Base-by-base conservation (phyloP, 345 rosid species). In the Aurinia saxatilis region DNA sequence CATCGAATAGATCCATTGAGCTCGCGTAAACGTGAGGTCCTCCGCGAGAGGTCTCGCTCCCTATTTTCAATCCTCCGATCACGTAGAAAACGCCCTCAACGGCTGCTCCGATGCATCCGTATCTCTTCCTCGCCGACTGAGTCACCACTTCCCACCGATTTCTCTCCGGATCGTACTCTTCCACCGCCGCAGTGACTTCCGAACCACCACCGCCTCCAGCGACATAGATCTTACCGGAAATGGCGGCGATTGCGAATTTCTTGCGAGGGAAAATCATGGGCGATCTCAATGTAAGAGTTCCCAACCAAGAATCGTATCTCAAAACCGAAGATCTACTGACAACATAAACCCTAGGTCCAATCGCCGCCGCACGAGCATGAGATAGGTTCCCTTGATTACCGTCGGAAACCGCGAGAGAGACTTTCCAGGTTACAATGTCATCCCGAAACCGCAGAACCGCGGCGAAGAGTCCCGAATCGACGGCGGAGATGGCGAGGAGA, bases 1-100 rank as follows among this genome's bases (percentile, higher is more conserved):
- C 92, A 27, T 91, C 95, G 58, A 74, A 88, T 45, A 91, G 68
- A 72, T 88, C 98, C 96, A 91, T 91, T 0, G 96, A 84, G 55
- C 98, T 81, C 0, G 96, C 95, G 50, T 86, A 86, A 17, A 81
- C 79, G 31, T 83, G 82, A 13, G 87, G 91, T 11, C 74, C 76
- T 0, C 60, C 73, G 45, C 83, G 81, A n/a, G 82, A 50, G 1
- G 66, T 19, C 47, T 67, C 72, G 17, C 75, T 78, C 1, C 84
- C 87, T 9, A 91, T 82, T 65, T 81, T 89, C 23, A 91, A 77
- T 14, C 96, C 98, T 0, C 98, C 98, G 29, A 91, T 88, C 44
- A 91, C 84, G 70, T 88, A 91, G 41, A 88, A 83, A 14, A 91
- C 81, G 6, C 93, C 95, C 46, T 88, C 90, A 7, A 68, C 83